phyloP scores from a whole-genome alignment of 345 rosid genomes.

The Eucalyptus virginea region DNA sequence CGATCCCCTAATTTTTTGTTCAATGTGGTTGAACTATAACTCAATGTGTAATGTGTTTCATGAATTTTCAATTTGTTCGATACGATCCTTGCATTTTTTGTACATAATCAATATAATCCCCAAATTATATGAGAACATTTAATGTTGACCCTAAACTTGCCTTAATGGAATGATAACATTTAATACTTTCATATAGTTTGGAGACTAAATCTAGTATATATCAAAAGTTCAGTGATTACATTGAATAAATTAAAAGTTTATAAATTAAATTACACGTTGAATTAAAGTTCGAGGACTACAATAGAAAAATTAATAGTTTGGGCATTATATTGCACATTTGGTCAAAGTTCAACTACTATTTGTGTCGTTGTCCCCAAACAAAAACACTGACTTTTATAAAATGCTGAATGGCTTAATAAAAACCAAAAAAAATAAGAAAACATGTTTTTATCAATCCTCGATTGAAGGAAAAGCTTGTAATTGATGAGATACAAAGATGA shows the following conservation, averaged over 20 bases:
- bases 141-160: neutral
- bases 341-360: neutral
- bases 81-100: no score
- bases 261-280: fast-evolving
- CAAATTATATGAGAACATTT: neutral
- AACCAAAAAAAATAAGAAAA: no score
- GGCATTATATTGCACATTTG: neutral
- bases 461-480: neutral
- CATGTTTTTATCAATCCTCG: neutral
- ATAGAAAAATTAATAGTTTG: no score
- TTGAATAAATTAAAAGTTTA: no score
- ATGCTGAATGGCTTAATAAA: neutral
- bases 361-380: neutral
- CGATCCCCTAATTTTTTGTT: no score
- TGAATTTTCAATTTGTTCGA: no score
- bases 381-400: no score
- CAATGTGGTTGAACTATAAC: fast-evolving
- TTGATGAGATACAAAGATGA: neutral
- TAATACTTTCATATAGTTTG: no score
- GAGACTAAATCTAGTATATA: neutral
- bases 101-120: neutral
- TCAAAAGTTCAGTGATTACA: no score
- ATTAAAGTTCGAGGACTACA: no score
- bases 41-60: no score
- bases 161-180: no score